phyloP scores from a whole-genome alignment of 352 stramenopile species.

The Elongisporangium prolatum region DNA sequence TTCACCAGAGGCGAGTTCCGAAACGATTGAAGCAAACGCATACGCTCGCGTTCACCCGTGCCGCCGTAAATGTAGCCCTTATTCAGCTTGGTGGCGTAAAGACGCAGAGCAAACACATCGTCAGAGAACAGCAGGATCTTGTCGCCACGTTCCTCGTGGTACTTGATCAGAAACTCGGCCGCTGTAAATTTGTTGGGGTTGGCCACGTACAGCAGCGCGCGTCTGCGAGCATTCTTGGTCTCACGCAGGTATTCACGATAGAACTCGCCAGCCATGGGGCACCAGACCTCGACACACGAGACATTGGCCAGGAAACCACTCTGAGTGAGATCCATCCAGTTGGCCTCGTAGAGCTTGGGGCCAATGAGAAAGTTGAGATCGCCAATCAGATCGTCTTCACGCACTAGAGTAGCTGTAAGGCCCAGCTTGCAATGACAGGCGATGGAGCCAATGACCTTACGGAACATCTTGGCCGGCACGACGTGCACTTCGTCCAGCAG shows the following conservation, averaged over 20 bases:
- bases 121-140: constrained; percentile 99
- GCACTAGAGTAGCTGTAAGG: constrained; percentile 98
- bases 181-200: constrained; percentile 98
- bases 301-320: constrained; percentile 97
- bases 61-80: constrained; percentile 96
- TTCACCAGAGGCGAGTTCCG: constrained; percentile 82
- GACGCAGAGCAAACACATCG: constrained; percentile 94
- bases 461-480: constrained; percentile 98
- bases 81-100: constrained; percentile 91
- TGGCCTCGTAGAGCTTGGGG: constrained; percentile 94
- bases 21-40: constrained; percentile 84
- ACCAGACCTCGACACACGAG: constrained; percentile 98
- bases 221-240: constrained; percentile 81
- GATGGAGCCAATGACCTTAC: constrained; percentile 91
- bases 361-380: constrained; percentile 99
- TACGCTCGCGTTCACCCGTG: constrained; percentile 91
- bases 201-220: constrained; percentile 97
- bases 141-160: constrained; percentile 96
- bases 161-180: constrained; percentile 95
- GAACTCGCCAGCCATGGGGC: constrained; percentile 97
- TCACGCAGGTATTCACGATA: constrained; percentile 91
- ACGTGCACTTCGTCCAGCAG: constrained; percentile 97
- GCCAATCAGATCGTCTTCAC: constrained; percentile 98
- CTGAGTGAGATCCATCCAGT: constrained; percentile 99
- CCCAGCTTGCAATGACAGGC: constrained; percentile 98